A percentile compares a stretch with the other conserved stretches of the same genome.
These are phyloP conservation scores for Rutstroemia sp. DNA, from an alignment of 2,329 filamentous ascomycete species.

Conservation along the genomic window DNA sequence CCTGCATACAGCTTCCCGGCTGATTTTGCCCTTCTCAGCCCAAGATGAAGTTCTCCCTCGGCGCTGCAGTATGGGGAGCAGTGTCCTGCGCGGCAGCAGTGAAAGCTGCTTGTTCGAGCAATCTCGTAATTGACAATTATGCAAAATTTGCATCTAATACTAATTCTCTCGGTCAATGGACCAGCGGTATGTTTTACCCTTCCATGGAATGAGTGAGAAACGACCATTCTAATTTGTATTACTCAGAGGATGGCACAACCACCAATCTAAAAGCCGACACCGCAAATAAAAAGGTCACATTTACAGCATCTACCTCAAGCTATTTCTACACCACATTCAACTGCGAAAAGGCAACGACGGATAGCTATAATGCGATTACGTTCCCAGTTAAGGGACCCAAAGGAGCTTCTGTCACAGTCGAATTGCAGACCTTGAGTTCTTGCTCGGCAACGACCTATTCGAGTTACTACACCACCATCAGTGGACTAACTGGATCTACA, in stretches of 20 bases:
- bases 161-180: slow-evolving; percentile 32
- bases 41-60: slow-evolving; percentile 3
- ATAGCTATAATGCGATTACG: slow-evolving; percentile 40
- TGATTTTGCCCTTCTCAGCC: too few relatives aligned
- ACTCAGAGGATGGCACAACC: slow-evolving; percentile 43
- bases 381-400: slow-evolving; percentile 41
- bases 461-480: slow-evolving; percentile 39
- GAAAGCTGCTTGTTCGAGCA: slow-evolving; percentile 22
- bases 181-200: slow-evolving; percentile 28
- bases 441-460: slow-evolving; percentile 35
- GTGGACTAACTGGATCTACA: slow-evolving; percentile 39
- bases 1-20: background rate
- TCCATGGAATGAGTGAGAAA: too few relatives aligned
- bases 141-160: slow-evolving; percentile 26
- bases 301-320: slow-evolving; percentile 34
- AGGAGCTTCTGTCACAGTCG: slow-evolving; percentile 34
- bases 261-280: slow-evolving; percentile 33
- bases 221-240: slow-evolving; percentile 4
- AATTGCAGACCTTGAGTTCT: slow-evolving; percentile 40
- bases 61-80: background rate
- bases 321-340: slow-evolving; percentile 49
- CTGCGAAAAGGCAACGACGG: slow-evolving; percentile 38
- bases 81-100: slow-evolving; percentile 10
- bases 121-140: slow-evolving; percentile 28
- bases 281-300: slow-evolving; percentile 38